A percentile compares a stretch with the other conserved stretches of the same genome.
Conservation (phyloP, 257 asterid species). For the Lantana camara region DNA sequence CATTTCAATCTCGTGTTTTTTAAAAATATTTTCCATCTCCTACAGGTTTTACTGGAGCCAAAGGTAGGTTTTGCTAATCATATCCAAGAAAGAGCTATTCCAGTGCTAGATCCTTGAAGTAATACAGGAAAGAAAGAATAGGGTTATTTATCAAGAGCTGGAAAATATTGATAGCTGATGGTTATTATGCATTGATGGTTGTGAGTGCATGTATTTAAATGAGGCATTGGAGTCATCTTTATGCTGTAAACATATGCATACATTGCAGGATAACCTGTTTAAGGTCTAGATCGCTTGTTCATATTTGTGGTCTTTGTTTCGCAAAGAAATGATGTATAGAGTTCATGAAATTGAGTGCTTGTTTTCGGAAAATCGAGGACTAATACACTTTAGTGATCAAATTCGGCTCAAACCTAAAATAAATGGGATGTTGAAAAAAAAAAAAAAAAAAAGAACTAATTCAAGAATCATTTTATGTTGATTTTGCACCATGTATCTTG, state of each 20-base stretch:
- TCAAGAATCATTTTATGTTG: too few species aligned
- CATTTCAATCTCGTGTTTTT: too few species aligned
- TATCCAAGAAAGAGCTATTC: slow-evolving; percentile 29
- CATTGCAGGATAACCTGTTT: not conserved
- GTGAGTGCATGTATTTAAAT: not conserved
- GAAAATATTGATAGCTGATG: slow-evolving; percentile 4
- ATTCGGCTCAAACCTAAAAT: too few species aligned
- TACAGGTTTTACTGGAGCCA: slow-evolving; percentile 60
- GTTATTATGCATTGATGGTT: not conserved
- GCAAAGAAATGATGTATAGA: too few species aligned
- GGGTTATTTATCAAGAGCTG: not conserved
- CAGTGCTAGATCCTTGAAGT: slow-evolving; percentile 10
- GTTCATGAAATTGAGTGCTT: too few species aligned
- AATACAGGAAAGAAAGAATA: slow-evolving; percentile 12
- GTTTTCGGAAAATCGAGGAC: too few species aligned
- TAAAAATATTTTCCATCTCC: not conserved
- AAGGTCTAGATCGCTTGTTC: not conserved
- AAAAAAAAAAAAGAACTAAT: too few species aligned
- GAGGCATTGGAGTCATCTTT: slow-evolving; percentile 13
- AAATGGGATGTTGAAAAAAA: too few species aligned
- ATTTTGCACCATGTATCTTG: too few species aligned
- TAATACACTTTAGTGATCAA: too few species aligned
- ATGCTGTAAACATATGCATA: not conserved
- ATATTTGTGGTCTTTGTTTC: too few species aligned
- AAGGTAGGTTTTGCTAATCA: slow-evolving; percentile 54